Evolutionary conservation across 495 filamentous ascomycete species (phyloP).

Genomic region (Recurvomyces mirabilis): DNA sequence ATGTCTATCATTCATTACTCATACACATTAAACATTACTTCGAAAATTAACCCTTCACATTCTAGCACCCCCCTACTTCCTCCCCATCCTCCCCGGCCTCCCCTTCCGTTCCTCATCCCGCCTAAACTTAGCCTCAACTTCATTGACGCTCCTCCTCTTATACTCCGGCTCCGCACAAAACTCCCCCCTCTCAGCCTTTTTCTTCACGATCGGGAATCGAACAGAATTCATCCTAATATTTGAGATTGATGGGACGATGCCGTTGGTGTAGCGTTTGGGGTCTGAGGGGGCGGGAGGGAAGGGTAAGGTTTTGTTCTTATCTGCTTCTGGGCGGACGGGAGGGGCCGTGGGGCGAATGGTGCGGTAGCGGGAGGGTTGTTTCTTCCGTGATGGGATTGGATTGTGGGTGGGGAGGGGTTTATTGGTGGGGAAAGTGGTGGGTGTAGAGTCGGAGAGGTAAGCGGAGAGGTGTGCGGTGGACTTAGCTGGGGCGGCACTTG

Average conservation of each 20-base stretch:
- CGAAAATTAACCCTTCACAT: not conserved
- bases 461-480: no score
- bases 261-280: not conserved
- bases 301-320: not conserved
- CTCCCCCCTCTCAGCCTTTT: no score
- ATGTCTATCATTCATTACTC: no score
- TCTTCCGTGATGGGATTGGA: no score
- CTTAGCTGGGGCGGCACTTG: no score
- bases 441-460: no score
- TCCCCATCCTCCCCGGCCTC: not conserved
- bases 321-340: no score
- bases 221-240: not conserved
- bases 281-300: not conserved
- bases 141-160: not conserved
- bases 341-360: no score
- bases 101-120: conserved; percentile 1
- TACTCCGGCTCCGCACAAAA: not conserved
- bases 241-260: not conserved
- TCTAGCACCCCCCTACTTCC: not conserved
- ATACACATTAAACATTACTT: no score
- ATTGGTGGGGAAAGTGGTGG: no score
- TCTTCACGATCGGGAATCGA: conserved; percentile 4
- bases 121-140: conserved; percentile 3
- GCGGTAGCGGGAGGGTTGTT: no score
- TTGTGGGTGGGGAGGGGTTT: no score